Evolutionary conservation across 140 eudicot genomes (phyloP), one percentile per base, ranked within the genome.

Genomic region (Cichorium intybus): DNA sequence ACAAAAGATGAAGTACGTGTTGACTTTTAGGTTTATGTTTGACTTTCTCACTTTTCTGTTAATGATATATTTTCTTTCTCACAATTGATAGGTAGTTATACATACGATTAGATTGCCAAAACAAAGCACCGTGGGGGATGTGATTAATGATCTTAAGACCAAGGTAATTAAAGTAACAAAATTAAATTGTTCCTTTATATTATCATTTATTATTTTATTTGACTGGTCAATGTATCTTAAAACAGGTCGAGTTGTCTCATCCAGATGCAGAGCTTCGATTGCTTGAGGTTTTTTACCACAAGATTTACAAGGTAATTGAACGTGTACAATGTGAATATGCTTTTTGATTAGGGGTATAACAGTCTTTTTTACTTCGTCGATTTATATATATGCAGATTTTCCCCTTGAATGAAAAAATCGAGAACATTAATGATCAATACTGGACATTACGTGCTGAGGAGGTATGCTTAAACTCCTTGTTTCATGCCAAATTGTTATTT

Each of bases 401-500:
- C 66, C 97, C 97, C 10, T 81, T 76, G 10, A 68, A 60, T 34
- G 97, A 89, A 70, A 89, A 83, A 78, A 89, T 85, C n/a, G 97
- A 89, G 75, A 89, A 83, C 78, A 85, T 89, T 24, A 89, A 89
- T 37, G 97, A 89, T 82, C 97, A 89, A 71, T 89, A 86, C 72
- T 89, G 97, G 97, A 89, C 97, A 3, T 62, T 89, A 63, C 97
- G 97, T 74, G 97, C 97, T 28, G 97, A 89, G 72, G 97, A 88
- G 96, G 96, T 81, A 79, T 65, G 67, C 55, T 35, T 55, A 24
- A 54, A 10, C 20, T 43, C 12, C 4, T 3, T 20, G 10, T 16
- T 26, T 46, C 4, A 10, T 26, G 27, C 31, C 7, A 7, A 20
- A 12, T 3, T 63, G 21, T 28, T 20, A 16, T 22, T 9, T 17